Evolutionary conservation across 2,329 filamentous ascomycete genomes (phyloP).

Genomic region (Aphanoascus verrucosus): DNA sequence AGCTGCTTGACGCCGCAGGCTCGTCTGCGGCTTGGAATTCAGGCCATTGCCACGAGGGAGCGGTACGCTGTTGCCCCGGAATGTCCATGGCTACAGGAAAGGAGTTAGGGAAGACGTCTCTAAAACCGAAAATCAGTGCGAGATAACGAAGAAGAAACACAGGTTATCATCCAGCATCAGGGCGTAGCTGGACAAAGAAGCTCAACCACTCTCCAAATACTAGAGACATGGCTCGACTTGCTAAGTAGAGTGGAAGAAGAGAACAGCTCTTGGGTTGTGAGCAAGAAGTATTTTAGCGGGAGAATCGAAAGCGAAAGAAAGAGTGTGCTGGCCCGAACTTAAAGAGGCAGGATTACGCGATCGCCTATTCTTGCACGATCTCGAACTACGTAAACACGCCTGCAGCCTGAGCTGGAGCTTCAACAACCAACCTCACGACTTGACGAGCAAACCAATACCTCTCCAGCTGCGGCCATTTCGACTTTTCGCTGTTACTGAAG

Average conservation of each 20-base stretch:
- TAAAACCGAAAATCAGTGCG: not conserved
- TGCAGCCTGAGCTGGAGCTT: conserved; percentile 21
- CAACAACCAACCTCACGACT: conserved; percentile 4
- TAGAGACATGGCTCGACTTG: conserved; percentile 13
- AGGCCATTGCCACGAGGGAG: conserved; percentile 20
- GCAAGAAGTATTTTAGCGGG: not conserved
- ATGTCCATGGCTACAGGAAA: conserved; percentile 2
- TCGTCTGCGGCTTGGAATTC: not conserved
- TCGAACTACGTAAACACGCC: conserved; percentile 26
- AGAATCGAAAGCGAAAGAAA: conserved; percentile 7
- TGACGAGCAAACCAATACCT: not conserved
- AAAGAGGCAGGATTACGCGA: conserved; percentile 15
- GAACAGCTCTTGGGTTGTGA: conserved; percentile 11
- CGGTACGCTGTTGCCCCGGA: not conserved
- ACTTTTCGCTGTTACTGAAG: not conserved
- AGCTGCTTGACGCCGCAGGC: not conserved
- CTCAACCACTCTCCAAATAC: not conserved
- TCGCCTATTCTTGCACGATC: conserved; percentile 20
- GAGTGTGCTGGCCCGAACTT: conserved; percentile 9
- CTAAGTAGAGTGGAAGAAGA: conserved; percentile 11
- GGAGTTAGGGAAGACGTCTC: not conserved
- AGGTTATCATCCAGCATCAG: conserved; percentile 11
- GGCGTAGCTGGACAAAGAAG: not conserved
- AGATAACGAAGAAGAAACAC: not conserved
- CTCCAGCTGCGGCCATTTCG: not conserved